A percentile compares a stretch with the other conserved stretches of the same genome.
Evolutionary conservation across 139 green algal species (phyloP).

Genomic region (Micractinium sp.): DNA sequence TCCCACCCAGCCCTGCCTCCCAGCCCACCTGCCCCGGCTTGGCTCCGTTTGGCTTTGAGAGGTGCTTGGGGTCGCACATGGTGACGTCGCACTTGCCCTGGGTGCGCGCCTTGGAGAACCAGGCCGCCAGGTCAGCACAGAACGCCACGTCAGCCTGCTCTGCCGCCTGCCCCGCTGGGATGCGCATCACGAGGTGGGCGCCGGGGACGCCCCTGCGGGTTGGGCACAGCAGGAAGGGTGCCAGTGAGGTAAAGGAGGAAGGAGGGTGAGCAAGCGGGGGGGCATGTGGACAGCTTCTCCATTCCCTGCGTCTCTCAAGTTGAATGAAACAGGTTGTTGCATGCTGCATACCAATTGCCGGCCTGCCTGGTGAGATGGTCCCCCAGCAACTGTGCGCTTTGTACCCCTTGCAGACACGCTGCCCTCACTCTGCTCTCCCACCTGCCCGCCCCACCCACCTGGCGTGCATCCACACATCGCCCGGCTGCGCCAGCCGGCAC

Average conservation of each 20-base stretch:
- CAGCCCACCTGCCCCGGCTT: slow-evolving; percentile 62
- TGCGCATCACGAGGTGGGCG: slow-evolving; percentile 37
- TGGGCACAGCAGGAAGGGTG: not conserved
- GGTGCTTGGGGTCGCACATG: slow-evolving; percentile 52
- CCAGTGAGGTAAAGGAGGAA: not conserved
- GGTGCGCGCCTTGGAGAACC: slow-evolving; percentile 64
- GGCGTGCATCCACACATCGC: slow-evolving; percentile 91
- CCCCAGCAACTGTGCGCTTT: too few relatives aligned
- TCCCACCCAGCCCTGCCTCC: too few relatives aligned
- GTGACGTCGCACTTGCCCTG: slow-evolving; percentile 69
- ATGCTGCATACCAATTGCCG: not conserved
- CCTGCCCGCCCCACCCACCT: slow-evolving; percentile 23
- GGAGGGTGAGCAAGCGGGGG: not conserved
- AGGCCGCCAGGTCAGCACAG: slow-evolving; percentile 78
- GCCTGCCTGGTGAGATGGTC: too few relatives aligned
- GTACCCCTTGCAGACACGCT: not conserved
- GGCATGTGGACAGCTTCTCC: too few relatives aligned
- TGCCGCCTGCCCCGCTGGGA: not conserved
- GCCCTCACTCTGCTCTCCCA: not conserved
- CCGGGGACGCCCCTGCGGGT: slow-evolving; percentile 21
- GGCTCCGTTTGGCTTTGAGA: slow-evolving; percentile 86
- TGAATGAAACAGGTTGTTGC: not conserved
- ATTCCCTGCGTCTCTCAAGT: too few relatives aligned
- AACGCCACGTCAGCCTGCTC: slow-evolving; percentile 67
- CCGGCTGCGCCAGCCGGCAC: slow-evolving; percentile 61